Base-by-base conservation (phyloP, 352 stramenopile species). In the Globisporangium spiculum region DNA sequence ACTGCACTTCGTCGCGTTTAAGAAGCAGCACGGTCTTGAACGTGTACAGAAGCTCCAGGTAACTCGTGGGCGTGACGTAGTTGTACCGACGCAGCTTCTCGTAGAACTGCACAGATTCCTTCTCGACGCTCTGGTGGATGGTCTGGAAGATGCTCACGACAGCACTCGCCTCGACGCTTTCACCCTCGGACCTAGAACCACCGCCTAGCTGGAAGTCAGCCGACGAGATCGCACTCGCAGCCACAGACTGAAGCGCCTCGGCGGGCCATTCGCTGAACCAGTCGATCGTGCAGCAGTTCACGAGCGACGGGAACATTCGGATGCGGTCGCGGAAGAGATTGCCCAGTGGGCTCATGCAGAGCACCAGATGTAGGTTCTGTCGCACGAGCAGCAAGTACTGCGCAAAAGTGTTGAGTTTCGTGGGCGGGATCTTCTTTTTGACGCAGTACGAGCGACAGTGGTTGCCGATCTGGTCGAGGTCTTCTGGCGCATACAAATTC, bases 21-120 rank as follows among this genome's bases (percentile, higher is more conserved):
- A 89, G 74, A n/a, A 86, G 68, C 41, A 98, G 70, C 20, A 98
- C 89, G 1, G 82, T 91, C 66, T 96, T 97, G 75, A 98, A 98
- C 12, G 93, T 98, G 67, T 93, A 86, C 20, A 98, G 68, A n/a
- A 98, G 66, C 70, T 98, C 93, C 7, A 98, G 69, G 63, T 98
- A 98, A 54, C 88, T 97, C 7, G 94, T 98, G 4, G 94, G 94
- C 8, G 94, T 98, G 26, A 98, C 94, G 75, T 98, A 98, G 75
- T 98, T 97, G 75, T 97, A 94, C 24, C 94, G 73, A 2, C 89
- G 78, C 26, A 98, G 71, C 60, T 96, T 81, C 22, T 94, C 79
- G 36, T 94, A 95, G 68, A 98, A 98, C 57, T 94, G 77, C 1
- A 77, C 71, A 0, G 86, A 96, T 38, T 80, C 81, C 3, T 78